Percentiles rank a stretch among this genome's conserved stretches.
Conservation (phyloP, 108 stramenopile species). For the Cyclotella atomus region DNA sequence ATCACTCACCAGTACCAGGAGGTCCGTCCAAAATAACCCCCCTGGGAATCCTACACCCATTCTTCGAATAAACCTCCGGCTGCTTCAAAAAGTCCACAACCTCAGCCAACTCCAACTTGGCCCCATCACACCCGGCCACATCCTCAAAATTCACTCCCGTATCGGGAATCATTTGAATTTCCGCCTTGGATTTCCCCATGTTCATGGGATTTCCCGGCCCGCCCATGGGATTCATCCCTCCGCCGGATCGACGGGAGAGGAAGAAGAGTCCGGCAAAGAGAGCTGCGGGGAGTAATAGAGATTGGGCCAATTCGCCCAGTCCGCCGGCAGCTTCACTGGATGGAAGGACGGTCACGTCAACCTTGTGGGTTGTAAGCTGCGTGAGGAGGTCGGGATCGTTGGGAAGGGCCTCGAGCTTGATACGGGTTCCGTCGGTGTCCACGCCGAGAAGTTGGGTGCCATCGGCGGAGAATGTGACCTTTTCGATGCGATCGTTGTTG, state of each 20-base stretch:
- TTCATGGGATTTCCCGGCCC: constrained; percentile 90
- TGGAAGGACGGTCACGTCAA: constrained; percentile 90
- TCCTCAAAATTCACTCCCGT: constrained; percentile 94
- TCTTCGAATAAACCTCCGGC: constrained; percentile 89
- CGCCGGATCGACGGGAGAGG: constrained; percentile 80
- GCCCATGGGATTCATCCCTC: constrained; percentile 60
- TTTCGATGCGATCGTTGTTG: constrained; percentile 63
- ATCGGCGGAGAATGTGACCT: constrained; percentile 77
- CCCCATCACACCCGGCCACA: constrained; percentile 95
- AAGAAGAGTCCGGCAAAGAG: constrained; percentile 94
- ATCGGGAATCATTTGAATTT: constrained; percentile 91
- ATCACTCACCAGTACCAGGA: constrained; percentile 83
- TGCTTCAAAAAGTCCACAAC: constrained; percentile 98
- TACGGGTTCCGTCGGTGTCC: constrained; percentile 87
- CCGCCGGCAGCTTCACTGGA: constrained; percentile 75
- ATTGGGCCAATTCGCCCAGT: constrained; percentile 81
- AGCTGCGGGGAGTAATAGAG: constrained; percentile 84
- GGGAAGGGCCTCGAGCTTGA: constrained; percentile 90
- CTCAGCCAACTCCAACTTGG: constrained; percentile 94
- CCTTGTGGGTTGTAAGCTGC: constrained; percentile 91
- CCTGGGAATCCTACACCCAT: constrained; percentile 86
- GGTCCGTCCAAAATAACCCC: constrained; percentile 86
- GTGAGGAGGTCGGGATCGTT: constrained; percentile 93
- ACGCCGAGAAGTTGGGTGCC: constrained; percentile 78
- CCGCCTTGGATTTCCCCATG: constrained; percentile 90